These are phyloP conservation scores for Adansonia digitata DNA, from an alignment of 345 rosid genomes.

Conservation along the genomic window DNA sequence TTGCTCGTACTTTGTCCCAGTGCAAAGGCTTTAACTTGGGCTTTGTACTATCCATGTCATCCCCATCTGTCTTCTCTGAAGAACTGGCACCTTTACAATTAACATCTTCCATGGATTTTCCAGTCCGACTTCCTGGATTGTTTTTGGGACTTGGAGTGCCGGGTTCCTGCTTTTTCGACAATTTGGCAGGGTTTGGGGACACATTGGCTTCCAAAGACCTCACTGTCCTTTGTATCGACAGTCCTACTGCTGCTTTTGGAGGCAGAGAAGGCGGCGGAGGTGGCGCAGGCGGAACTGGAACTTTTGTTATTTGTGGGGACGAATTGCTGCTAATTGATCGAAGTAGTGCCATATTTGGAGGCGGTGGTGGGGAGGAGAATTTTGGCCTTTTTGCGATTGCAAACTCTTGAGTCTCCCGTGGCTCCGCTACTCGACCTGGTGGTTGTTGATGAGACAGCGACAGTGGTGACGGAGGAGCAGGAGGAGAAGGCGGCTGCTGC, in stretches of 20 bases:
- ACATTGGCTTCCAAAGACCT: slow-evolving; percentile 30
- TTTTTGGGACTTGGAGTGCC: slow-evolving; percentile 43
- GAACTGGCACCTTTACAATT: slow-evolving; percentile 28
- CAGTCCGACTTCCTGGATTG: slow-evolving; percentile 15
- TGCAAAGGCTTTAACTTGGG: slow-evolving; percentile 91
- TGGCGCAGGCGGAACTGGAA: slow-evolving; percentile 45
- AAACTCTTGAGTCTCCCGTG: no score
- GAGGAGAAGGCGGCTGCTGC: slow-evolving; percentile 15
- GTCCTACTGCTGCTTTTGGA: slow-evolving; percentile 26
- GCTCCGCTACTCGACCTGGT: background rate
- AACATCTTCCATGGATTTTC: slow-evolving; percentile 34
- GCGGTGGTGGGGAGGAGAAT: slow-evolving; percentile 78
- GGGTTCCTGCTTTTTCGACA: slow-evolving; percentile 28
- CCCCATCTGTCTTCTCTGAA: slow-evolving; percentile 51
- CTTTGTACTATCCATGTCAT: slow-evolving; percentile 62
- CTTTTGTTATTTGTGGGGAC: slow-evolving; percentile 31
- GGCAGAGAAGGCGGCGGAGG: slow-evolving; percentile 52
- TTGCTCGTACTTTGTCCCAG: slow-evolving; percentile 91
- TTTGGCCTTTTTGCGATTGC: no score
- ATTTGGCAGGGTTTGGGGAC: slow-evolving; percentile 26
- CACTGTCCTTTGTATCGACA: slow-evolving; percentile 31
- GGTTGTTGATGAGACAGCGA: slow-evolving; percentile 13
- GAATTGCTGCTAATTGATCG: slow-evolving; percentile 46
- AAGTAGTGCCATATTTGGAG: slow-evolving; percentile 78
- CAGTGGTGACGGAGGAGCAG: slow-evolving; percentile 29